A percentile compares a stretch with the other conserved stretches of the same genome.
These are phyloP conservation scores for Pichia eremophila DNA, from an alignment of 805 yeast species.

Conservation along the genomic window DNA sequence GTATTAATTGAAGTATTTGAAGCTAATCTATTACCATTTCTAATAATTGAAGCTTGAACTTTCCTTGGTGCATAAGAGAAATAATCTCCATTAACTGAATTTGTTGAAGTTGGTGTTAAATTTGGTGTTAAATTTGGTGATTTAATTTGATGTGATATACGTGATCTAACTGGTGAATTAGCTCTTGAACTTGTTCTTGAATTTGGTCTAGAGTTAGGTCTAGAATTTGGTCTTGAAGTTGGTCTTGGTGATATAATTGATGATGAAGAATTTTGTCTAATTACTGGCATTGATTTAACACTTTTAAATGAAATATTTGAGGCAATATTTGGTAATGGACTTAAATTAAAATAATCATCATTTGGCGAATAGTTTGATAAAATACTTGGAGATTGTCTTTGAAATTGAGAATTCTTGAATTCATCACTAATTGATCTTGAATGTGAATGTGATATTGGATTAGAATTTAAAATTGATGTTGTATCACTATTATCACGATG, in stretches of 20 bases:
- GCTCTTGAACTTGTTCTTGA: slow-evolving; percentile 10
- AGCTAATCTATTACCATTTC: slow-evolving; percentile 9
- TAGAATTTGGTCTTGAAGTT: not conserved
- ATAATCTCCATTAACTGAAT: slow-evolving; percentile 6
- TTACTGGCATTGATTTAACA: slow-evolving; percentile 1
- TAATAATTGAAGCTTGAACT: slow-evolving; percentile 8
- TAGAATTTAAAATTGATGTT: not conserved
- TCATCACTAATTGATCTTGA: slow-evolving; percentile 7
- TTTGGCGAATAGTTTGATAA: not conserved
- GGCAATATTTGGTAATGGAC: slow-evolving; percentile 1
- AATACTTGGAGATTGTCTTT: not conserved
- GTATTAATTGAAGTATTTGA: not conserved
- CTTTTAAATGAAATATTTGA: slow-evolving; percentile 5
- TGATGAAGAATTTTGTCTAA: not conserved
- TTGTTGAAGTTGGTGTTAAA: slow-evolving; percentile 3
- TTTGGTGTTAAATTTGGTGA: slow-evolving; percentile 6
- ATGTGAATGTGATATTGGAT: not conserved
- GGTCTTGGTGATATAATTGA: not conserved
- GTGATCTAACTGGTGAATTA: slow-evolving; percentile 4
- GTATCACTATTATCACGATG: not conserved
- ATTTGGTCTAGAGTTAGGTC: slow-evolving; percentile 1
- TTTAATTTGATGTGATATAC: not conserved
- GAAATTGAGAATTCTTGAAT: not conserved
- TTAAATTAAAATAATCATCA: slow-evolving; percentile 1
- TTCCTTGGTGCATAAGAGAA: slow-evolving; percentile 11